Percentiles rank a stretch among this genome's conserved stretches.
Evolutionary conservation across 1,284 basidiomycete genomes (phyloP).

Genomic region (Ceratobasidium sp.): DNA sequence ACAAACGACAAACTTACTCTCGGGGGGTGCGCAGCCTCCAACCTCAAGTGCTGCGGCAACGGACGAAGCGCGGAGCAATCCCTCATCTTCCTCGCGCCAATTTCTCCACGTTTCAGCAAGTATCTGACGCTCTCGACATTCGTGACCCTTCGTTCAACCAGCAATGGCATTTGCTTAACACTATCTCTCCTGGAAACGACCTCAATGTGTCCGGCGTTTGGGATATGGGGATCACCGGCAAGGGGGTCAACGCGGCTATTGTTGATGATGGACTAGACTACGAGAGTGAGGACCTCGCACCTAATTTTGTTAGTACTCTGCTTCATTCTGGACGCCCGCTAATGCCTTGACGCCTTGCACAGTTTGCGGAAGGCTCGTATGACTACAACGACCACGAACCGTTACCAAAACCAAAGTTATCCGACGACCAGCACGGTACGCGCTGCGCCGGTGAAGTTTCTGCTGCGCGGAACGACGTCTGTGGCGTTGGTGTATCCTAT

Average conservation of each 20-base stretch:
- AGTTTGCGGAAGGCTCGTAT: slow-evolving; percentile 93
- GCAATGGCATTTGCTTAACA: slow-evolving; percentile 95
- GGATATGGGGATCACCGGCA: slow-evolving; percentile 87
- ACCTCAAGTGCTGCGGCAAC: slow-evolving; percentile 72
- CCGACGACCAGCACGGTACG: slow-evolving; percentile 97
- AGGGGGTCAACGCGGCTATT: slow-evolving; percentile 88
- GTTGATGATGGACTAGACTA: slow-evolving; percentile 98
- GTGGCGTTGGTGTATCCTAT: slow-evolving; percentile 96
- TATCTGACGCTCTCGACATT: slow-evolving; percentile 77
- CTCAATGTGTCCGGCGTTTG: slow-evolving; percentile 65
- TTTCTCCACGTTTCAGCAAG: slow-evolving; percentile 61
- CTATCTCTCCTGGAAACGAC: slow-evolving; percentile 70
- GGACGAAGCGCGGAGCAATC: slow-evolving; percentile 67
- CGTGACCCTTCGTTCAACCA: slow-evolving; percentile 87
- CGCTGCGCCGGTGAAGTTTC: slow-evolving; percentile 98
- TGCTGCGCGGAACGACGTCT: slow-evolving; percentile 95
- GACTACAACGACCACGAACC: slow-evolving; percentile 96
- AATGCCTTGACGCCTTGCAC: slow-evolving; percentile 12
- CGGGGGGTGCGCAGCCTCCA: slow-evolving; percentile 70
- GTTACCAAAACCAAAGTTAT: slow-evolving; percentile 88
- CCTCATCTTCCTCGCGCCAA: slow-evolving; percentile 54
- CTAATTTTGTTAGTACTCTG: slow-evolving; percentile 85
- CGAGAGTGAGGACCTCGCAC: slow-evolving; percentile 86
- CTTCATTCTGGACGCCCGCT: slow-evolving; percentile 23
- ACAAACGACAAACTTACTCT: slow-evolving; percentile 58